Evolutionary conservation across 208 protist species (phyloP).

Genomic region (Leishmania gerbilli): DNA sequence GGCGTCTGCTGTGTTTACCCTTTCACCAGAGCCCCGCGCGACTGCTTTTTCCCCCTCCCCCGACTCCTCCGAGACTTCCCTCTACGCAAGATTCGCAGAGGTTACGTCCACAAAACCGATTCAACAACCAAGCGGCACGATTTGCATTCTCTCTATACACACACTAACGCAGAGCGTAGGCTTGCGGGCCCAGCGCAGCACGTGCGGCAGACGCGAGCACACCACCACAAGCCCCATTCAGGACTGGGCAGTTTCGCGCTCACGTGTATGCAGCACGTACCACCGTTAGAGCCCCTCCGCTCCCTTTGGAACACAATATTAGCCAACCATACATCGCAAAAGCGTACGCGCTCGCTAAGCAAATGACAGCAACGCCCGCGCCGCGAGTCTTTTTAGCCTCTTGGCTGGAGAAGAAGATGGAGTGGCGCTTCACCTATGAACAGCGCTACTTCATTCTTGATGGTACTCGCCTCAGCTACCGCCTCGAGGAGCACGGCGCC

Average conservation of each 20-base stretch:
- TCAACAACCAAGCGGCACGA: not conserved
- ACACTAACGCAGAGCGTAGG: not conserved
- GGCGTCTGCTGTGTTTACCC: not conserved
- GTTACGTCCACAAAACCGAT: not conserved
- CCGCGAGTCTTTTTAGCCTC: slow-evolving; percentile 40
- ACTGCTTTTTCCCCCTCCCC: not conserved
- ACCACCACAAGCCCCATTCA: not conserved
- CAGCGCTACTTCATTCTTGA: slow-evolving; percentile 61
- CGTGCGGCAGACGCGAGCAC: not conserved
- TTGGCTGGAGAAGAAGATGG: slow-evolving; percentile 79
- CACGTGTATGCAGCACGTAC: not conserved
- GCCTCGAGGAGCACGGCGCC: slow-evolving; percentile 38
- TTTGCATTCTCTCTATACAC: not conserved
- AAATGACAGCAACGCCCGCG: slow-evolving; percentile 3
- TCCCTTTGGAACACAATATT: not conserved
- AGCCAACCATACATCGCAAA: not conserved
- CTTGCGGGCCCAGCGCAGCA: not conserved
- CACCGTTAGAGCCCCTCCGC: not conserved
- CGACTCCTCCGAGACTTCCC: not conserved
- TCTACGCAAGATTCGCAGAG: not conserved
- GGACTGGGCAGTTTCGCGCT: not conserved
- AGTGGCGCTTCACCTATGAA: slow-evolving; percentile 80
- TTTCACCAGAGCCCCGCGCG: not conserved
- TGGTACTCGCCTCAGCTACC: slow-evolving; percentile 64
- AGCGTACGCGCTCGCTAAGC: not conserved